phyloP scores from a whole-genome alignment of 495 filamentous ascomycete genomes.

The Penicillium arizonense region DNA sequence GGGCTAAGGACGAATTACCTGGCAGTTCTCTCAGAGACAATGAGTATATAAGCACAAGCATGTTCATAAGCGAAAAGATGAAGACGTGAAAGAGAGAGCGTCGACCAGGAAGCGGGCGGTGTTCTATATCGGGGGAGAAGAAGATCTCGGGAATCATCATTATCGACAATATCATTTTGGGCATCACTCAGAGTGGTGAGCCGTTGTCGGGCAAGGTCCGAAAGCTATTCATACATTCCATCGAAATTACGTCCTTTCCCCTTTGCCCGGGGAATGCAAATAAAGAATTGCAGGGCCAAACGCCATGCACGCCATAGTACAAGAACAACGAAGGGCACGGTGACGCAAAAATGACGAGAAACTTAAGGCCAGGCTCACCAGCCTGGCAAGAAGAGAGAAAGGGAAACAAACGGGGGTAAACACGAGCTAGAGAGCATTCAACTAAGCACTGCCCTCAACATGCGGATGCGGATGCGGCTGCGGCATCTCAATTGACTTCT shows the following conservation, averaged over 20 bases:
- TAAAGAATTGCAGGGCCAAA: conserved; percentile 4
- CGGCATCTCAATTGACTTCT: conserved; percentile 11
- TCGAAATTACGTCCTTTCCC: conserved; percentile 2
- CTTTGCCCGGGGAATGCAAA: conserved; percentile 1
- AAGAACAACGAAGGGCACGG: not conserved
- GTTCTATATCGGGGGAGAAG: no score
- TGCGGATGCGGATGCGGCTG: not conserved
- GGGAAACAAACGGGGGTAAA: no score
- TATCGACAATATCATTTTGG: conserved; percentile 15
- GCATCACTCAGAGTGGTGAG: not conserved
- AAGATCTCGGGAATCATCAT: not conserved
- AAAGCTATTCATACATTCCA: conserved; percentile 25
- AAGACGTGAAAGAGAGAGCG: no score
- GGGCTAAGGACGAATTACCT: no score
- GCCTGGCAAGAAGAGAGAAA: not conserved
- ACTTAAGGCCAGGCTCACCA: not conserved
- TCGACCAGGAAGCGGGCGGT: no score
- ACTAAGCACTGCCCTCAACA: conserved; percentile 10
- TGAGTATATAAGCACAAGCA: not conserved
- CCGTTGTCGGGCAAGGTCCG: not conserved
- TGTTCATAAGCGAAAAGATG: no score
- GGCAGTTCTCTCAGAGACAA: no score
- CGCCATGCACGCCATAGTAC: conserved; percentile 10
- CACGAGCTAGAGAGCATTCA: not conserved
- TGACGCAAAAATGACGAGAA: not conserved